Conservation (phyloP, 208 protist genomes). For the Wallacemonas rigidus region DNA sequence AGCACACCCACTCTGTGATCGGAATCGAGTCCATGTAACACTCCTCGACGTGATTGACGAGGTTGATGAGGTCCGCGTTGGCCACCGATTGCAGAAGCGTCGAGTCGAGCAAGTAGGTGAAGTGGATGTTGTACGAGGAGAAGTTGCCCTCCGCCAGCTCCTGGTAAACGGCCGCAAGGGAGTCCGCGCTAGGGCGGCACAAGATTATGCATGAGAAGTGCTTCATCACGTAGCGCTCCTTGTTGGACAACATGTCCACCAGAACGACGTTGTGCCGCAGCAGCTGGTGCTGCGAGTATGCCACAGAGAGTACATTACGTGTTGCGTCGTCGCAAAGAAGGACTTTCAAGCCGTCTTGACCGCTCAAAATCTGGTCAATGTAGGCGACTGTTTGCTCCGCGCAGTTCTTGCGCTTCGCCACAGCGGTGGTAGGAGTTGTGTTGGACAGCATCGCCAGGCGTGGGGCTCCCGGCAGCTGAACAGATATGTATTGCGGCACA, state of each 20-base stretch:
- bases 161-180: slow-evolving; percentile 79
- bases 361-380: slow-evolving; percentile 65
- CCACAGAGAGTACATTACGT: slow-evolving; percentile 92
- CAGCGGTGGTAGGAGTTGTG: slow-evolving; percentile 15
- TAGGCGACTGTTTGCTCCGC: slow-evolving; percentile 79
- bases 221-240: slow-evolving; percentile 89
- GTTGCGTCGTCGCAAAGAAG: slow-evolving; percentile 96
- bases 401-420: slow-evolving; percentile 55
- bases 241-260: slow-evolving; percentile 93
- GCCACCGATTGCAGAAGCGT: slow-evolving; percentile 92
- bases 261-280: slow-evolving; percentile 97
- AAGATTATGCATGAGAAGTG: slow-evolving; percentile 94
- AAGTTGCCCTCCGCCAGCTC: slow-evolving; percentile 94
- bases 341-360: slow-evolving; percentile 88
- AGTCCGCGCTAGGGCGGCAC: slow-evolving; percentile 89
- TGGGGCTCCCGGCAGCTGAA: background rate
- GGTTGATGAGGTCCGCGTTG: slow-evolving; percentile 94
- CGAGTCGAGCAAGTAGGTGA: slow-evolving; percentile 92
- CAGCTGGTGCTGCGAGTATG: slow-evolving; percentile 96
- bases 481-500: too few relatives aligned
- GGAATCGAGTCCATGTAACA: slow-evolving; percentile 95
- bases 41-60: slow-evolving; percentile 92
- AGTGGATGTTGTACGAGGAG: slow-evolving; percentile 82
- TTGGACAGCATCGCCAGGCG: slow-evolving; percentile 3
- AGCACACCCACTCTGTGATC: slow-evolving; percentile 82